phyloP scores from a whole-genome alignment of 2,329 filamentous ascomycete species.

The Penicillium expansum region DNA sequence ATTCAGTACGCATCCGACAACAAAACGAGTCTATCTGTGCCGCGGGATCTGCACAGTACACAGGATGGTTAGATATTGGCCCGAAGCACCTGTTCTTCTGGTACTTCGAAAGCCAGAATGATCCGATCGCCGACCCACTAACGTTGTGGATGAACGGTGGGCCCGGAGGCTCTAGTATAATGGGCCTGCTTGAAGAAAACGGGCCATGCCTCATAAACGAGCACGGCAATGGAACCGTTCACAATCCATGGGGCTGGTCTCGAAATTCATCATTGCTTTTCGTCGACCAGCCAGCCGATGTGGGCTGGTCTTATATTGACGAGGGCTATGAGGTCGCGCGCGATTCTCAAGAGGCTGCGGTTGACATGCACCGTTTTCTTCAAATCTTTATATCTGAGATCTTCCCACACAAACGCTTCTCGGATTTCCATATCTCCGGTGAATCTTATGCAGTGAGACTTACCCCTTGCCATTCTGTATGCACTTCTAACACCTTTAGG shows the following conservation, averaged over 20 bases:
- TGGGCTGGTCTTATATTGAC: slow-evolving; percentile 29
- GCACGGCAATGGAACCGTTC: slow-evolving; percentile 22
- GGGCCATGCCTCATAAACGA: slow-evolving; percentile 42
- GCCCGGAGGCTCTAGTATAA: slow-evolving; percentile 53
- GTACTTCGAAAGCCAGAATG: slow-evolving; percentile 44
- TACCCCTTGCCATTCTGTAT: neutral
- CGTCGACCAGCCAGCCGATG: slow-evolving; percentile 28
- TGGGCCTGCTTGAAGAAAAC: slow-evolving; percentile 52
- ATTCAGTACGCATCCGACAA: slow-evolving; percentile 18
- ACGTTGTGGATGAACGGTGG: slow-evolving; percentile 55
- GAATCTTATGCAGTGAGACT: slow-evolving; percentile 48
- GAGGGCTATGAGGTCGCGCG: slow-evolving; percentile 17
- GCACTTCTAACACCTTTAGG: slow-evolving; percentile 26
- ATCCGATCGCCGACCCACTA: slow-evolving; percentile 48
- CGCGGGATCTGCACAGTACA: slow-evolving; percentile 17
- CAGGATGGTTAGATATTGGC: slow-evolving; percentile 18
- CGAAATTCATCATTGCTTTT: slow-evolving; percentile 27
- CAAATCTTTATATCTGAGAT: slow-evolving; percentile 48
- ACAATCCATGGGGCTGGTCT: slow-evolving; percentile 24
- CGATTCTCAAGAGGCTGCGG: slow-evolving; percentile 45
- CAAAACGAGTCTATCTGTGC: slow-evolving; percentile 19
- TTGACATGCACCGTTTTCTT: slow-evolving; percentile 52
- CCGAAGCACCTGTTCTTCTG: slow-evolving; percentile 36
- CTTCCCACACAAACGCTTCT: slow-evolving; percentile 42
- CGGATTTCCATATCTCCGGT: slow-evolving; percentile 49